Percentiles rank a stretch among this genome's conserved stretches.
These are phyloP conservation scores for Skeletonema costatum DNA, from an alignment of 108 stramenopile species.

Conservation along the genomic window DNA sequence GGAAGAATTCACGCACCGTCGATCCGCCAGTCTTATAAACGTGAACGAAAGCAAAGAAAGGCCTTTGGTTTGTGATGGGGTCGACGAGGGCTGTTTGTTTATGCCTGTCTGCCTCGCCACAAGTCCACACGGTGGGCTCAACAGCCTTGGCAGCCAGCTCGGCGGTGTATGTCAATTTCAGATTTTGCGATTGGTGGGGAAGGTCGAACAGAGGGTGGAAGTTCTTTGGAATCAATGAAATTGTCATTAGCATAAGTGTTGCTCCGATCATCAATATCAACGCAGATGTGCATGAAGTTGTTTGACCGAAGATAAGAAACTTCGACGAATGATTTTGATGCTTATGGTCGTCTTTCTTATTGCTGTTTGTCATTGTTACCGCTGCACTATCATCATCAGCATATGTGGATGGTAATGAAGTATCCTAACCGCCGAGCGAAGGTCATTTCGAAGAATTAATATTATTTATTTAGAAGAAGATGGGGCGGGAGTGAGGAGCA, in stretches of 20 bases:
- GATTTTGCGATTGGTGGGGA: no score
- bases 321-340: not conserved
- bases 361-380: no score
- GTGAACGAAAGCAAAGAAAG: constrained; percentile 57
- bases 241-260: not conserved
- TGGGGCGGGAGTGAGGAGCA: no score
- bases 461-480: no score
- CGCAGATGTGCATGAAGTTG: not conserved
- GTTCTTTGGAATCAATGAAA: not conserved
- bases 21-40: constrained; percentile 68
- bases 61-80: constrained; percentile 22
- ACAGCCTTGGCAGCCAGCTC: not conserved
- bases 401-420: no score
- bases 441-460: no score
- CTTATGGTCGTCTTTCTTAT: no score
- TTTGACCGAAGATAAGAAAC: not conserved
- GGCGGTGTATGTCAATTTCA: not conserved
- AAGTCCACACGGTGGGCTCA: constrained; percentile 14
- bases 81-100: not conserved
- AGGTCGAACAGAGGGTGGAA: not conserved
- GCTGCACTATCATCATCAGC: no score
- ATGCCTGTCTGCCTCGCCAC: constrained; percentile 6
- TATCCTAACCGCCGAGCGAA: no score
- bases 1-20: constrained; percentile 48
- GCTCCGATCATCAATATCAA: not conserved